A percentile compares a stretch with the other conserved stretches of the same genome.
Conservation (phyloP, 164 flowering plant species). For the Dillenia suffruticosa region DNA sequence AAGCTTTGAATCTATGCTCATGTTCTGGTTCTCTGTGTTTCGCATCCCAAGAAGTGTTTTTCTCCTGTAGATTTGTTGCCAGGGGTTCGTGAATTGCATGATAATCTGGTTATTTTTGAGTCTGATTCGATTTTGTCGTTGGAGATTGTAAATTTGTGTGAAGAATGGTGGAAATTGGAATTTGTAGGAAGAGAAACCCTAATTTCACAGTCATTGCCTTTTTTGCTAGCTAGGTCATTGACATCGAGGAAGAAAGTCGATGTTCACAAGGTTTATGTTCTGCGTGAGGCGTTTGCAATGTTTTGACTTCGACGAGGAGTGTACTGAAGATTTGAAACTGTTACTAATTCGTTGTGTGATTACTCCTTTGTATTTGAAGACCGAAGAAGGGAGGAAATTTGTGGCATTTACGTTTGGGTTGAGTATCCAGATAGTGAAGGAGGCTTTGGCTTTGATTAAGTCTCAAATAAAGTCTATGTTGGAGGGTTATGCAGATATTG, state of each 20-base stretch:
- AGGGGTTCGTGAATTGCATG: conserved; percentile 54
- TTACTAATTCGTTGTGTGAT: conserved; percentile 71
- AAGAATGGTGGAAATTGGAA: conserved; percentile 84
- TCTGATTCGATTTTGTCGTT: conserved; percentile 40
- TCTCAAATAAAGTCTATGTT: conserved; percentile 85
- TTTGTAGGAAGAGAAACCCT: conserved; percentile 60
- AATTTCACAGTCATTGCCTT: conserved; percentile 75
- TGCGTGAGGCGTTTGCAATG: conserved; percentile 72
- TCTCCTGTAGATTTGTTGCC: conserved; percentile 41
- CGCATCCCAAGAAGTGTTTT: conserved; percentile 59
- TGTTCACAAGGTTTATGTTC: conserved; percentile 61
- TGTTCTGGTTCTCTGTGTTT: conserved; percentile 41
- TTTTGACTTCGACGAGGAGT: conserved; percentile 92
- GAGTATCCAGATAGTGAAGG: conserved; percentile 66
- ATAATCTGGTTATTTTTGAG: conserved; percentile 65
- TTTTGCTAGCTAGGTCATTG: conserved; percentile 66
- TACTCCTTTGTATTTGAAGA: conserved; percentile 77
- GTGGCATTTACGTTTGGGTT: conserved; percentile 67
- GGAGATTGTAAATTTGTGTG: conserved; percentile 68
- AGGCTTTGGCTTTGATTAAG: conserved; percentile 64
- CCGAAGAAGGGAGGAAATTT: conserved; percentile 81
- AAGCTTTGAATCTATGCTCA: conserved; percentile 41
- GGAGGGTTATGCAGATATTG: conserved; percentile 77
- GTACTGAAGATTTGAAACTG: conserved; percentile 88
- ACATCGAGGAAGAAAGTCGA: conserved; percentile 69